These are phyloP conservation scores for Cryptococcus wingfieldii DNA, from an alignment of 1,284 basidiomycete genomes.

Conservation along the genomic window DNA sequence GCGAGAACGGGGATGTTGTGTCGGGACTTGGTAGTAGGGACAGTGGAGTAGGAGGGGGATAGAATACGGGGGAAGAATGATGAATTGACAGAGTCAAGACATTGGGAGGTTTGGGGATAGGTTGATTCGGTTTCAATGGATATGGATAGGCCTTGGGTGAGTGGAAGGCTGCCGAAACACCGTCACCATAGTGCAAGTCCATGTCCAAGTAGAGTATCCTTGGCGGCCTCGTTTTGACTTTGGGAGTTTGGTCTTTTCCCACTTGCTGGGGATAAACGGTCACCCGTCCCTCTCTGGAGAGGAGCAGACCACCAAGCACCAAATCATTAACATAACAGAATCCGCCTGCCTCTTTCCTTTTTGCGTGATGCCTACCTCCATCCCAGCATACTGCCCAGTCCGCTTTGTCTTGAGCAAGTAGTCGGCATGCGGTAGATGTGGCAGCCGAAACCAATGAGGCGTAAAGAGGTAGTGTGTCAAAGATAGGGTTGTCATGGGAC, in stretches of 20 bases:
- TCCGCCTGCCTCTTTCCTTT: slow-evolving; percentile 68
- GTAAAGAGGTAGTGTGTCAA: slow-evolving; percentile 65
- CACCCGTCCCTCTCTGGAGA: slow-evolving; percentile 23
- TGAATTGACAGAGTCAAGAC: slow-evolving; percentile 81
- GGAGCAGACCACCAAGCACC: slow-evolving; percentile 63
- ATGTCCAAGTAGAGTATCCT: slow-evolving; percentile 85
- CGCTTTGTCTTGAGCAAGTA: slow-evolving; percentile 55
- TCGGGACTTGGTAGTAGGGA: slow-evolving; percentile 54
- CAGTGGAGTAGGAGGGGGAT: slow-evolving; percentile 59
- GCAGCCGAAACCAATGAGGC: slow-evolving; percentile 70
- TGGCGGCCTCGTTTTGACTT: slow-evolving; percentile 45
- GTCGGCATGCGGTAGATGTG: slow-evolving; percentile 64
- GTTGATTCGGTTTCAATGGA: slow-evolving; percentile 12
- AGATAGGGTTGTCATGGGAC: slow-evolving; percentile 73
- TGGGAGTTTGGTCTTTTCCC: neutral
- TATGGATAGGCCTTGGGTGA: slow-evolving; percentile 25
- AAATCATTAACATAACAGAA: slow-evolving; percentile 94
- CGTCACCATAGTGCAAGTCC: slow-evolving; percentile 82
- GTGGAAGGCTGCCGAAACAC: slow-evolving; percentile 72
- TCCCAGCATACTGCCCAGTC: slow-evolving; percentile 77
- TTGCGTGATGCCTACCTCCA: slow-evolving; percentile 57
- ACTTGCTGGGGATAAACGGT: neutral
- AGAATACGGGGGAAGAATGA: slow-evolving; percentile 75
- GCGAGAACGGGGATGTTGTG: slow-evolving; percentile 63
- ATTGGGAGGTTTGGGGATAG: slow-evolving; percentile 48